Evolutionary conservation across 2,329 filamentous ascomycete species (phyloP), one percentile per base, ranked within the genome.

Genomic region (Hypoxylon sp.): DNA sequence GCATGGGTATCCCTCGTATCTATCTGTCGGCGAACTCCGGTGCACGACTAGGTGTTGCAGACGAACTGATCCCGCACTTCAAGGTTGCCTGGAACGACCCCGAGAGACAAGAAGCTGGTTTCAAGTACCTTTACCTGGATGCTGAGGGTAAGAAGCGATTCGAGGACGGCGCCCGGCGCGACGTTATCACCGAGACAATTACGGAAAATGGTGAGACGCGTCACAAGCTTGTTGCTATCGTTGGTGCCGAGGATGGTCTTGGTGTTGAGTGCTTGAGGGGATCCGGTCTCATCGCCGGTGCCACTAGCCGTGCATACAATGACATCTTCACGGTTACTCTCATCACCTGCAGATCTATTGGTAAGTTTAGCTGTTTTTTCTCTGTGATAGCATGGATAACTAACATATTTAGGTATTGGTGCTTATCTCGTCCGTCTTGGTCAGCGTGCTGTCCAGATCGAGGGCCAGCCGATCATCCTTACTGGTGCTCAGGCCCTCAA

Each of bases 1-100:
- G 93, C 84, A 85, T 97, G 65, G 95, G 95, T 39, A 97, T 99
- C 73, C 95, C 95, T 22, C 92, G 95, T 72, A 94, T 99, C 77
- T 99, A 99, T 82, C 85, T 99, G 62, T 99, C 95, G 77, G 95
- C 95, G 77, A 99, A 99, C 86, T 99, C 95, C 62, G 95, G 95
- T 87, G 95, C 95, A 70, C 94, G 95, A 75, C 92, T 99, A 72
- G 95, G 95, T 75, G 90, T 99, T 79, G 95, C 95, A 64, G 94
- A 97, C 72, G 95, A 98, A 84, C 85, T 99, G 68, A 97, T 99
- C 79, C 94, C 94, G 22, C 91, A 97, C 84, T 98, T 97, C 86
- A 95, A 91, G 69, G 94, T 97, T 57, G 95, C 94, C 2, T 99
- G 94, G 94, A 98, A 97, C 77, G 90, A 98, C 71, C 80, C 86